A percentile compares a stretch with the other conserved stretches of the same genome.
Evolutionary conservation across 352 stramenopile genomes (phyloP).

Genomic region (Globisporangium solare): DNA sequence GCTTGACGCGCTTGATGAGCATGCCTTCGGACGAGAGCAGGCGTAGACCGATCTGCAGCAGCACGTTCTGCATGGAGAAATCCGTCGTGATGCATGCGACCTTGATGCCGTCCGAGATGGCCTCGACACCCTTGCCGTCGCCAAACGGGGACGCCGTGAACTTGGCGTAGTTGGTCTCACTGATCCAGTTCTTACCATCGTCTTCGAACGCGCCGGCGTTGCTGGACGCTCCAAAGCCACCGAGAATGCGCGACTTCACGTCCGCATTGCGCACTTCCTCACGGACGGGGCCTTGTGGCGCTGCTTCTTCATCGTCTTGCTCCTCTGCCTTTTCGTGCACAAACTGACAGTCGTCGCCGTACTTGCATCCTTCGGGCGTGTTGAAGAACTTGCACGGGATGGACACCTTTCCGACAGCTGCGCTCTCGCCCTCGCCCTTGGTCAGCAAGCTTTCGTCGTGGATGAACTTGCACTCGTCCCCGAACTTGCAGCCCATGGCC

Average conservation of each 20-base stretch:
- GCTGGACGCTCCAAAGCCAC: constrained; percentile 69
- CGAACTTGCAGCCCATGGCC: constrained; percentile 79
- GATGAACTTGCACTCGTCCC: constrained; percentile 74
- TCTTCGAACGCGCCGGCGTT: constrained; percentile 74
- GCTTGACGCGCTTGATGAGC: constrained; percentile 85
- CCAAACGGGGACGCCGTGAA: constrained; percentile 76
- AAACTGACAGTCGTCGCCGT: constrained; percentile 68
- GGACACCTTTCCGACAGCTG: constrained; percentile 49
- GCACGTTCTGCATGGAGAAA: constrained; percentile 89
- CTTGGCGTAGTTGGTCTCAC: constrained; percentile 47
- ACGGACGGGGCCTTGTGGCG: constrained; percentile 24
- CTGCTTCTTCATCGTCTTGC: constrained; percentile 16
- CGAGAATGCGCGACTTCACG: constrained; percentile 86
- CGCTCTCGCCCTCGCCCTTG: constrained; percentile 18
- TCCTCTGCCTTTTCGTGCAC: constrained; percentile 49
- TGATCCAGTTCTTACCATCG: constrained; percentile 89
- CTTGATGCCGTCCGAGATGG: constrained; percentile 41
- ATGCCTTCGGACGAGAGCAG: constrained; percentile 80
- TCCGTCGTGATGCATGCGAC: constrained; percentile 86
- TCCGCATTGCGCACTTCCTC: constrained; percentile 69
- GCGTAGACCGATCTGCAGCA: constrained; percentile 86
- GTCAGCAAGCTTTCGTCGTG: constrained; percentile 44
- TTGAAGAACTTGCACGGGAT: constrained; percentile 79
- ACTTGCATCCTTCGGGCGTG: constrained; percentile 65
- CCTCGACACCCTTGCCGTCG: constrained; percentile 58